Base-by-base conservation (phyloP, 2,329 filamentous ascomycete species). In the Cordyceps militaris region DNA sequence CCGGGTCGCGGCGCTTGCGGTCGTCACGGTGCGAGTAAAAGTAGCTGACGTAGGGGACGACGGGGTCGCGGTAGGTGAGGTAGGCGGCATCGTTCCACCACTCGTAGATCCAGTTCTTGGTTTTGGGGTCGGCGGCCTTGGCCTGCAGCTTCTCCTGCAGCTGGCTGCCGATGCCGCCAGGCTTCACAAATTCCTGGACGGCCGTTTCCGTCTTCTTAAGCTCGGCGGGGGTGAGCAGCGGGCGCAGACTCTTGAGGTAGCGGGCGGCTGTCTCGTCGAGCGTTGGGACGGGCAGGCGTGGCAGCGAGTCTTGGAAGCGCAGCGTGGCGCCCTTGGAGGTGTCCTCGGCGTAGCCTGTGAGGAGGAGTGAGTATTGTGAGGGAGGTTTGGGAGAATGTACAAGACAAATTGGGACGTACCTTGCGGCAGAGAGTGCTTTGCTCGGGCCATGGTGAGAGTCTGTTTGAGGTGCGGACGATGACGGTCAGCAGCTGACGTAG, bases 41-140 rank as follows among this genome's bases (percentile, higher is more conserved):
- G 82, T 99, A 99, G 74, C 91, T 96, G 68, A 99, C 94, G 71
- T 97, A 99, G 61, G 94, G 94, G 19, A 97, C 89, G 48, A 99
- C 90, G 11, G 94, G 94, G 72, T 97, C 94, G 64, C 93, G 88
- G 78, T 97, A 97, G 63, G 77, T 82, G 63, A 99, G 84, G 75
- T 99, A 99, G 59, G 94, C 94, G 4, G 86, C 84, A 55, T 96
- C 85, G 72, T 99, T 97, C 94, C 94, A 99, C 94, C 94, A 99
- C 66, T 99, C 93, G 65, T 88, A 86, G 58, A 99, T 80, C 94
- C 94, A 99, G 76, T 97, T 99, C 77, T 88, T 91, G 70, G 82
- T 76, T 61, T 88, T 86, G 51, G 92, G 87, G 64, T 96, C 84
- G 65, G 91, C 88, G 61, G 89, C 83, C 62, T 85, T 84, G 59